Evolutionary conservation across 2,329 filamentous ascomycete genomes (phyloP).

Genomic region (Amphichorda felina): DNA sequence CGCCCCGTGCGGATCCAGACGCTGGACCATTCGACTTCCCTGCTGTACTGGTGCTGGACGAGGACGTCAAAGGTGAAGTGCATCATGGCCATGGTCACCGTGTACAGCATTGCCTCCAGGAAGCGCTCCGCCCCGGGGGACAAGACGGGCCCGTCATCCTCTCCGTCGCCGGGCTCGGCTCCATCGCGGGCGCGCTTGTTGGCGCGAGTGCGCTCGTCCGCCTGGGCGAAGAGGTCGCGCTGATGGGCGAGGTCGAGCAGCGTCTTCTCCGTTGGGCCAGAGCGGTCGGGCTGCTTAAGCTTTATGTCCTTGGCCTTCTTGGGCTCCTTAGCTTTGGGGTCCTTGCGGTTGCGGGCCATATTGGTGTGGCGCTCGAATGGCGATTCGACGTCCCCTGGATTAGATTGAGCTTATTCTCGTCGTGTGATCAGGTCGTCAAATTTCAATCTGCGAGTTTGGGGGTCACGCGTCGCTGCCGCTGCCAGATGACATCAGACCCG

Average conservation of each 20-base stretch:
- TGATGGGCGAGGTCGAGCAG: slow-evolving; percentile 63
- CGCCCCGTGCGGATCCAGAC: slow-evolving; percentile 40
- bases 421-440: neutral
- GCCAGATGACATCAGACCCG: slow-evolving; percentile 1
- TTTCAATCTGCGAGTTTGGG: neutral
- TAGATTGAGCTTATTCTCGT: too few relatives aligned
- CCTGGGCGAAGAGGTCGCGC: slow-evolving; percentile 41
- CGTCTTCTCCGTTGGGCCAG: slow-evolving; percentile 48
- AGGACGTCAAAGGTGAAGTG: slow-evolving; percentile 72
- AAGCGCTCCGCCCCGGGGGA: slow-evolving; percentile 36
- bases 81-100: slow-evolving; percentile 52
- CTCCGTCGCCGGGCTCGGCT: slow-evolving; percentile 3
- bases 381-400: too few relatives aligned
- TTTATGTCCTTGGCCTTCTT: slow-evolving; percentile 40
- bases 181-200: slow-evolving; percentile 10
- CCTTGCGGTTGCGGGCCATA: slow-evolving; percentile 39
- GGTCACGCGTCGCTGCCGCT: neutral
- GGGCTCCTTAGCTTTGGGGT: slow-evolving; percentile 30
- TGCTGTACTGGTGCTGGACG: slow-evolving; percentile 68
- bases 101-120: slow-evolving; percentile 46
- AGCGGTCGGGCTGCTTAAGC: slow-evolving; percentile 58
- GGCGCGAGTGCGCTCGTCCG: slow-evolving; percentile 24
- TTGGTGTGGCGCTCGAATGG: too few relatives aligned
- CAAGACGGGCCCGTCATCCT: slow-evolving; percentile 15
- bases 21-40: slow-evolving; percentile 46